Conservation (phyloP, 306 rosid species). For the Fagus sylvatica region DNA sequence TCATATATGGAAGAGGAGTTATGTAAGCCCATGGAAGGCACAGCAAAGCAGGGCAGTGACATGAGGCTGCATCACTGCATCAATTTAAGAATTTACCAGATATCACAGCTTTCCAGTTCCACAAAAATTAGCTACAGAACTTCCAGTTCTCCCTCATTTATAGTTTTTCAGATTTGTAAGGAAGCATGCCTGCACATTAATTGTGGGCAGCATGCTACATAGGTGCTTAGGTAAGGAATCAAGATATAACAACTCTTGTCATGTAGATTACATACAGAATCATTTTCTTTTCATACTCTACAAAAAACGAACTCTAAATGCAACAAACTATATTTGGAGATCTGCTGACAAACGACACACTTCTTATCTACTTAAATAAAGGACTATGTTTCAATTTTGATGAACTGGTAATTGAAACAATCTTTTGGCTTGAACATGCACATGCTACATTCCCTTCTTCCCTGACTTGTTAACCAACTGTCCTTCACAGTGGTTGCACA, state of each 20-base stretch:
- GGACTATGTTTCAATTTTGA: neutral
- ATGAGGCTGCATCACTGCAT: neutral
- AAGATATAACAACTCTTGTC: neutral
- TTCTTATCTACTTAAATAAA: neutral
- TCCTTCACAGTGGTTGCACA: neutral
- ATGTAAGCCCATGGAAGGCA: constrained; percentile 4
- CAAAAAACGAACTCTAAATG: neutral
- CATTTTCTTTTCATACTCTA: neutral
- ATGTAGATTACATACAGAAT: neutral
- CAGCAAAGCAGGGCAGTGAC: constrained; percentile 1
- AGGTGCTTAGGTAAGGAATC: neutral
- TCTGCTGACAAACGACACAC: neutral
- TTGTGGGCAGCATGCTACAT: neutral
- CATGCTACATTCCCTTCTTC: neutral
- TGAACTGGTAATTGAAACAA: neutral
- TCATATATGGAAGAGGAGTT: constrained; percentile 2
- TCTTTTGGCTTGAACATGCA: constrained; percentile 7
- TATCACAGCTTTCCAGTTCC: neutral
- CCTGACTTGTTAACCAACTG: neutral
- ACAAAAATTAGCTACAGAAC: constrained; percentile 2
- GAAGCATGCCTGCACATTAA: neutral
- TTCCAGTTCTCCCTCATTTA: neutral
- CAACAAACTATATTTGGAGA: neutral
- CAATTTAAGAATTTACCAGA: neutral
- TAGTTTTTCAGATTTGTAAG: neutral